A percentile compares a stretch with the other conserved stretches of the same genome.
Evolutionary conservation across 2,329 filamentous ascomycete genomes (phyloP).

Genomic region (Zasmidium cellare): DNA sequence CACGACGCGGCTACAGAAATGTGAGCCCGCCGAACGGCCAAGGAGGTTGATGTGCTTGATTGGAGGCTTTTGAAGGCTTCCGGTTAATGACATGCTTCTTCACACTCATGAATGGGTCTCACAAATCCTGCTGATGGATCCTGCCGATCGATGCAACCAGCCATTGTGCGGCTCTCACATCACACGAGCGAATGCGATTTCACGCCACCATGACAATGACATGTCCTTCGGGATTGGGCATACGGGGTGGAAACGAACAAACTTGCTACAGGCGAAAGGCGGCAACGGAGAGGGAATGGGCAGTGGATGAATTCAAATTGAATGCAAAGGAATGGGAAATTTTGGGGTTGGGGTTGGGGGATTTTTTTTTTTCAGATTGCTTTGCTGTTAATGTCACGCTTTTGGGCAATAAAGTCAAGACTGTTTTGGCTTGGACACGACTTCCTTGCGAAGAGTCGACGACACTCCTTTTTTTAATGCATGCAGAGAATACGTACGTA

Average conservation of each 20-base stretch:
- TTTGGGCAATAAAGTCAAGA: conserved; percentile 1
- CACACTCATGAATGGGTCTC: neutral
- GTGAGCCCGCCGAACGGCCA: conserved; percentile 23
- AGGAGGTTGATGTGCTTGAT: conserved; percentile 18
- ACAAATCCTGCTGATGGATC: neutral
- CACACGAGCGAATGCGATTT: no score
- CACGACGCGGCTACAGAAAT: conserved; percentile 11
- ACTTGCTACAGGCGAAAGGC: neutral
- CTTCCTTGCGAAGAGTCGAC: conserved; percentile 2
- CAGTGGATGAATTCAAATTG: neutral
- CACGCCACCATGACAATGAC: no score
- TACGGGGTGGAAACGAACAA: no score
- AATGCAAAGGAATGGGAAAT: neutral
- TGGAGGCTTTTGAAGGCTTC: neutral
- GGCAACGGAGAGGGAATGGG: neutral
- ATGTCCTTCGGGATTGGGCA: neutral
- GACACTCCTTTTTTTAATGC: conserved; percentile 13
- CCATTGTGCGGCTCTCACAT: no score
- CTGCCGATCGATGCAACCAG: neutral
- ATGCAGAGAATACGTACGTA: no score
- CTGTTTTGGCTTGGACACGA: conserved; percentile 6
- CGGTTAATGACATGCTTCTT: neutral
- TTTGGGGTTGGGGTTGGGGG: neutral
- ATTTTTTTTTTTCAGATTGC: no score
- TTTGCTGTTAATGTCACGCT: conserved; percentile 10